These are phyloP conservation scores for Tephrocybe sp. DNA, from an alignment of 768 basidiomycete species.

Conservation along the genomic window DNA sequence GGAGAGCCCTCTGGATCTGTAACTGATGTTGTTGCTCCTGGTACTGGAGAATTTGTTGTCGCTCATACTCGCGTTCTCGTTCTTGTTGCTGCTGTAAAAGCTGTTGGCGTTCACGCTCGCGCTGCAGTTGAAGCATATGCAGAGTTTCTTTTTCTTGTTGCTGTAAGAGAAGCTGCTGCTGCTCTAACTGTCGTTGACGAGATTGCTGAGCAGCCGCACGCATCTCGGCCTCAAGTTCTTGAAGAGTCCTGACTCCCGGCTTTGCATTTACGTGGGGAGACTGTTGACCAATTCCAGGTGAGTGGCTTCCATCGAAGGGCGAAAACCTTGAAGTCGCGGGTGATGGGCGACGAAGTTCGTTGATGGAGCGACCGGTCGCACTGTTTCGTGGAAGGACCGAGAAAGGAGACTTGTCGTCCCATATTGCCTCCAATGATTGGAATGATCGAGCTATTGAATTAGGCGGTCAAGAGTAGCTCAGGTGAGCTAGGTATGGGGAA, in stretches of 20 bases:
- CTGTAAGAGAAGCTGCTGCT: constrained; percentile 41
- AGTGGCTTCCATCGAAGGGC: constrained; percentile 28
- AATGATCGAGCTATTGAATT: constrained; percentile 35
- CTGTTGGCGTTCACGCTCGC: constrained; percentile 34
- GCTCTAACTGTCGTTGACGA: constrained; percentile 24
- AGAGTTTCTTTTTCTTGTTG: constrained; percentile 39
- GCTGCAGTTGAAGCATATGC: constrained; percentile 30
- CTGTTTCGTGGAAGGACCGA: constrained; percentile 62
- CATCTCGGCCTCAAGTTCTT: constrained; percentile 88
- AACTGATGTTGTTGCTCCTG: constrained; percentile 53
- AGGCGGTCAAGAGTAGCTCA: constrained; percentile 13
- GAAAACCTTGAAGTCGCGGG: constrained; percentile 39
- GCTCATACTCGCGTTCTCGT: constrained; percentile 37
- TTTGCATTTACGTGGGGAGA: constrained; percentile 32
- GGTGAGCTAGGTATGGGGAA: constrained; percentile 5
- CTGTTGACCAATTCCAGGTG: constrained; percentile 29
- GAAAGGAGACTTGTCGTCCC: constrained; percentile 81
- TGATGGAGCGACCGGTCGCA: constrained; percentile 44
- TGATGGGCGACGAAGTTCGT: constrained; percentile 31
- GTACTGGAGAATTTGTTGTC: constrained; percentile 47
- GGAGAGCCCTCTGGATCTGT: constrained; percentile 42
- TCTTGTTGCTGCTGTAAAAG: constrained; percentile 10
- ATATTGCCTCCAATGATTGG: constrained; percentile 69
- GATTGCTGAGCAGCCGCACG: constrained; percentile 54
- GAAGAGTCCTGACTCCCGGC: constrained; percentile 58